A percentile compares a stretch with the other conserved stretches of the same genome.
phyloP scores from a whole-genome alignment of 306 rosid species.

The Cucurbita ficifolia region DNA sequence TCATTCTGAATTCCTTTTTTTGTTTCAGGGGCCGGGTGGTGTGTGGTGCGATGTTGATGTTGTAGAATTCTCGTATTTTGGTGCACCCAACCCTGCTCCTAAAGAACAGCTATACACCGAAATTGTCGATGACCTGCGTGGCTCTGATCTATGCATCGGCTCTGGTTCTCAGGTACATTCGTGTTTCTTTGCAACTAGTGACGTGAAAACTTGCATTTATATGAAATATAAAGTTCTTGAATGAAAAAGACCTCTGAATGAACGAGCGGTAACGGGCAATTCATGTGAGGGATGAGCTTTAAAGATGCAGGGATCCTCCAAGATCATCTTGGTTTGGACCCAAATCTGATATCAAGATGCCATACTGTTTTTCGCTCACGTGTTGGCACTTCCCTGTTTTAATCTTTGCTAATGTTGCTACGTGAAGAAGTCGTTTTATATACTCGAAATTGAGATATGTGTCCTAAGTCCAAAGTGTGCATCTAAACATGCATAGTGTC shows the following conservation, averaged over 20 bases:
- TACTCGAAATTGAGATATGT: neutral
- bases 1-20: neutral
- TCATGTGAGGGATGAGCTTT: neutral
- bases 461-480: neutral
- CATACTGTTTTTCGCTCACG: neutral
- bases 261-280: neutral
- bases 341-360: neutral
- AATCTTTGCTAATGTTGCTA: neutral
- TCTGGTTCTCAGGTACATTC: slow-evolving; percentile 89
- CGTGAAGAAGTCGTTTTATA: neutral
- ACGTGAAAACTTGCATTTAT: neutral
- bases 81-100: slow-evolving; percentile 98
- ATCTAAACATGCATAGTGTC: neutral
- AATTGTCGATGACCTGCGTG: slow-evolving; percentile 88
- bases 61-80: slow-evolving; percentile 91
- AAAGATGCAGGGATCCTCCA: neutral
- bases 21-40: slow-evolving; percentile 87
- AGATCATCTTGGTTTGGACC: neutral
- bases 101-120: slow-evolving; percentile 88
- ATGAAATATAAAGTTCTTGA: neutral
- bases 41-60: slow-evolving; percentile 99
- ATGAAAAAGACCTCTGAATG: neutral
- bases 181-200: slow-evolving; percentile 1
- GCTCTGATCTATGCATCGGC: slow-evolving; percentile 86
- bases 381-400: neutral